Evolutionary conservation across 2,329 filamentous ascomycete genomes (phyloP).

Genomic region (Volutella citrinella): DNA sequence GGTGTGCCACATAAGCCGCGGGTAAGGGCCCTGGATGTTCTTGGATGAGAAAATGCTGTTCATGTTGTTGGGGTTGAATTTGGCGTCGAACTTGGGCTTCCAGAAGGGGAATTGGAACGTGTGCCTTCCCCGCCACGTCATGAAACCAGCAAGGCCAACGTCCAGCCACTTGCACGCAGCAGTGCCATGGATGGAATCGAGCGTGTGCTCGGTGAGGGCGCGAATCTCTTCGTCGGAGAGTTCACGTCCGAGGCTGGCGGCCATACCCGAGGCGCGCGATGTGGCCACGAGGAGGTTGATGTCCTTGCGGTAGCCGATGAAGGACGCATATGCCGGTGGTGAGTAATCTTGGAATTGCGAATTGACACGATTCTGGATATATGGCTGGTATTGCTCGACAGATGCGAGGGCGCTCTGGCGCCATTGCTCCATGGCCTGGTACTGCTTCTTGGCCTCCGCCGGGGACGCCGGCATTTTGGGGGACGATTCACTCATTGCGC

Average conservation of each 20-base stretch:
- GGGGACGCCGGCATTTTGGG: background rate
- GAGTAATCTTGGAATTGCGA: slow-evolving; percentile 31
- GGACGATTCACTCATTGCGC: slow-evolving; percentile 17
- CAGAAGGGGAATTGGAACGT: slow-evolving; percentile 29
- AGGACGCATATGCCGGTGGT: slow-evolving; percentile 29
- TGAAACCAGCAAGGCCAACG: slow-evolving; percentile 22
- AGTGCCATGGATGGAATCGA: slow-evolving; percentile 30
- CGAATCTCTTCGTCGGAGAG: slow-evolving; percentile 35
- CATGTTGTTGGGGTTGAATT: slow-evolving; percentile 25
- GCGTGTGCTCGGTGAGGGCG: slow-evolving; percentile 32
- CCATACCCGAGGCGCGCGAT: slow-evolving; percentile 25
- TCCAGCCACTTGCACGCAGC: slow-evolving; percentile 26
- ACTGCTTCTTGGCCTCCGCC: slow-evolving; percentile 9
- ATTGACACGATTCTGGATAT: slow-evolving; percentile 29
- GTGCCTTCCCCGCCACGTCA: slow-evolving; percentile 25
- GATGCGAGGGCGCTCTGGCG: slow-evolving; percentile 26
- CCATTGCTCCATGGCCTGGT: slow-evolving; percentile 29
- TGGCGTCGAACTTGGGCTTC: slow-evolving; percentile 23
- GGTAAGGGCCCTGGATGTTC: slow-evolving; percentile 23
- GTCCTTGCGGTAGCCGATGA: slow-evolving; percentile 26
- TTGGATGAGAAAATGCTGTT: slow-evolving; percentile 24
- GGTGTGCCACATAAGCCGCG: slow-evolving; percentile 22
- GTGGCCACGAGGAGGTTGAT: slow-evolving; percentile 28
- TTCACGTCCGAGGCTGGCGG: slow-evolving; percentile 26
- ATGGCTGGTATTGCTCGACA: slow-evolving; percentile 27